Evolutionary conservation across 73 alveolate genomes (phyloP).

Genomic region (Paramecium caudatum): DNA sequence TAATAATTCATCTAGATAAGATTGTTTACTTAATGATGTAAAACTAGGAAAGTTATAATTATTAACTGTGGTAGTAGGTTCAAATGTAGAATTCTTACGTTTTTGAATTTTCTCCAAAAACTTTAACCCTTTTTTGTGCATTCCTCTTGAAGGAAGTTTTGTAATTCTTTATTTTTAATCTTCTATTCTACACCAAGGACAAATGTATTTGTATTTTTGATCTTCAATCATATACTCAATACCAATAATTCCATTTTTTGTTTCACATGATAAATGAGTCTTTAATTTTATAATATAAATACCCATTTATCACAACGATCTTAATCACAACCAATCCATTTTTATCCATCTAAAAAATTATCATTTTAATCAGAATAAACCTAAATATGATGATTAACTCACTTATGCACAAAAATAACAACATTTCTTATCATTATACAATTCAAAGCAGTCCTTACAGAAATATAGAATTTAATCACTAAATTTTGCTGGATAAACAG

Average conservation of each 20-base stretch:
- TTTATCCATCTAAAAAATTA: constrained; percentile 36
- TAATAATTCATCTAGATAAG: constrained; percentile 52
- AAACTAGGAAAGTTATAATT: neutral
- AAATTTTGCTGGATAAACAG: constrained; percentile 43
- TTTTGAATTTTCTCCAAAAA: neutral
- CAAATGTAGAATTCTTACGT: neutral
- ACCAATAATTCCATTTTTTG: neutral
- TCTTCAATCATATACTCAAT: constrained; percentile 33
- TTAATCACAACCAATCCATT: constrained; percentile 55
- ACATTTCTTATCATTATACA: constrained; percentile 20
- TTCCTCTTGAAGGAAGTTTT: neutral
- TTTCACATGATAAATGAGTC: constrained; percentile 60
- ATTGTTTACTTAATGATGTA: neutral
- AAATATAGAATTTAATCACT: constrained; percentile 40
- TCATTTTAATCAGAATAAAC: constrained; percentile 56
- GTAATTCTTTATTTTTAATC: neutral
- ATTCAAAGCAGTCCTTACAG: constrained; percentile 56
- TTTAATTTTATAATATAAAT: constrained; percentile 25
- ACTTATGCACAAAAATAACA: constrained; percentile 68
- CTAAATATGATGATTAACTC: neutral
- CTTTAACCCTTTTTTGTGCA: neutral
- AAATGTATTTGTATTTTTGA: constrained; percentile 19
- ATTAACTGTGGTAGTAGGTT: neutral
- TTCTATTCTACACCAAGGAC: constrained; percentile 67
- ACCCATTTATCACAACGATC: constrained; percentile 51